phyloP scores from a whole-genome alignment of 768 basidiomycete genomes.

The Aureoboletus auriporus region DNA sequence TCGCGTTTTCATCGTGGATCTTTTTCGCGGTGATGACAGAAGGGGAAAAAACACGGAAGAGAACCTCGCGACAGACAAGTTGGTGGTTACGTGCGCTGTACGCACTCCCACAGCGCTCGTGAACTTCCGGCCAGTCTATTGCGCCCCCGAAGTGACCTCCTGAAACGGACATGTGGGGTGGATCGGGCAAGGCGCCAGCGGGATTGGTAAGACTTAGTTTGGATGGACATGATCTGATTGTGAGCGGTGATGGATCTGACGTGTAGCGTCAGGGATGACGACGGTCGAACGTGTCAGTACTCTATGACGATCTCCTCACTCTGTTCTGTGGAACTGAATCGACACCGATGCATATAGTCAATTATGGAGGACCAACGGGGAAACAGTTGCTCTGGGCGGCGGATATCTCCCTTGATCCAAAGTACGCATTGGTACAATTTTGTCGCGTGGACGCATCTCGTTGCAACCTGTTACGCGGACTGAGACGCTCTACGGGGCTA shows the following conservation, averaged over 20 bases:
- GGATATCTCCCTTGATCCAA: conserved; percentile 62
- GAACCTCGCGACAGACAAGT: conserved; percentile 44
- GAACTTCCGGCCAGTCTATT: conserved; percentile 66
- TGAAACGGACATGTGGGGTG: conserved; percentile 57
- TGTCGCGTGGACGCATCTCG: background rate
- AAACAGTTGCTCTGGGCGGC: conserved; percentile 68
- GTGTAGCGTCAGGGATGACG: conserved; percentile 55
- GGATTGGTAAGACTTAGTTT: conserved; percentile 60
- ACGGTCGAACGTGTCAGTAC: conserved; percentile 59
- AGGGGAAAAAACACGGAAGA: conserved; percentile 45
- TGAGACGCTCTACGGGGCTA: conserved; percentile 58
- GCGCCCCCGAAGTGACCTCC: conserved; percentile 43
- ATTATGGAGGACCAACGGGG: conserved; percentile 70
- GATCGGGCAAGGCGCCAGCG: conserved; percentile 61
- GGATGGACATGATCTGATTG: conserved; percentile 68
- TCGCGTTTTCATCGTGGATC: conserved; percentile 47
- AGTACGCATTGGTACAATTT: conserved; percentile 37
- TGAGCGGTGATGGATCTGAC: conserved; percentile 51
- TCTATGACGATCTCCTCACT: conserved; percentile 65
- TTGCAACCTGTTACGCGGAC: conserved; percentile 31
- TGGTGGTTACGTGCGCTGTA: conserved; percentile 42
- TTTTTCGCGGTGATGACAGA: conserved; percentile 42
- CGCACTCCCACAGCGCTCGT: conserved; percentile 53
- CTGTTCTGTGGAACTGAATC: conserved; percentile 70
- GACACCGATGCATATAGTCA: conserved; percentile 73